Conservation (phyloP, 2,329 filamentous ascomycete genomes). For the Hortaea werneckii region DNA sequence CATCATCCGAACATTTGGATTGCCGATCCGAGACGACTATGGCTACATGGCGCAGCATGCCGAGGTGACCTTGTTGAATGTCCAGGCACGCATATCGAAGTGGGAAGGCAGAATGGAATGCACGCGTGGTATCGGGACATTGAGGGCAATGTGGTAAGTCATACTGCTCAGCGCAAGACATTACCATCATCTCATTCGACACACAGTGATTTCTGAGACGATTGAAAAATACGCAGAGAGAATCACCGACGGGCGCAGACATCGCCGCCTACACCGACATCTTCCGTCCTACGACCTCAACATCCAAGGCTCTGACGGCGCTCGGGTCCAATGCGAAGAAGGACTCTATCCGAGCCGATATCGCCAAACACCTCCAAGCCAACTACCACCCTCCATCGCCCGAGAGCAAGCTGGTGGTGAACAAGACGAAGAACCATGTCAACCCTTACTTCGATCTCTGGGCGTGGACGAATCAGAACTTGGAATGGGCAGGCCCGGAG, state of each 20-base stretch:
- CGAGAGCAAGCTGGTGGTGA: slow-evolving; percentile 22
- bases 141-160: slow-evolving; percentile 28
- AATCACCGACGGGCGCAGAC: slow-evolving; percentile 45
- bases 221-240: slow-evolving; percentile 5
- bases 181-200: neutral
- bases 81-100: slow-evolving; percentile 39
- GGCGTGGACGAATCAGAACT: slow-evolving; percentile 51
- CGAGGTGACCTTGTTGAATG: slow-evolving; percentile 40
- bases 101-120: slow-evolving; percentile 36
- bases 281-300: slow-evolving; percentile 52
- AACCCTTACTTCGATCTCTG: slow-evolving; percentile 64
- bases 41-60: slow-evolving; percentile 40
- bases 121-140: slow-evolving; percentile 43
- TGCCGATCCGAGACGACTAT: slow-evolving; percentile 37
- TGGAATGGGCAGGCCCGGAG: slow-evolving; percentile 57
- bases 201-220: slow-evolving; percentile 6
- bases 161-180: too few species aligned
- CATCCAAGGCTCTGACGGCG: slow-evolving; percentile 51
- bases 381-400: slow-evolving; percentile 42
- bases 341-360: slow-evolving; percentile 47
- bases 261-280: slow-evolving; percentile 57
- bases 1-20: slow-evolving; percentile 38
- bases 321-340: slow-evolving; percentile 57
- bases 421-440: slow-evolving; percentile 35
- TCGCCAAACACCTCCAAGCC: slow-evolving; percentile 46